Base-by-base conservation (phyloP, 805 yeast genomes). In the Spathaspora girioi region DNA sequence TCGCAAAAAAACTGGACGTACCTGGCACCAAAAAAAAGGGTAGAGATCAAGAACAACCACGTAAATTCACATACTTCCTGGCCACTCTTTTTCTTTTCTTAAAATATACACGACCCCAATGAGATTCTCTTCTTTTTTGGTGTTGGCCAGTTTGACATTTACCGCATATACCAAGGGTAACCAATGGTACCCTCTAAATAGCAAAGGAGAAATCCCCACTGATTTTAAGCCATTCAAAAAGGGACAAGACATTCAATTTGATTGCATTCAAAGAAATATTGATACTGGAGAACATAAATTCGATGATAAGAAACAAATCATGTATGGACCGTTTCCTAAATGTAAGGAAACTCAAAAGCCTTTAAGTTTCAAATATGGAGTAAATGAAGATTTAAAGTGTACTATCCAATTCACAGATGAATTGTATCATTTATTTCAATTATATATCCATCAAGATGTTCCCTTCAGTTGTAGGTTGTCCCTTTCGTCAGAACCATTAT, bases 241-340 rank as follows among this genome's bases (percentile, higher is more conserved):
- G 1, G 77, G 78, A 3, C 79, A 81, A 46, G 66, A 62, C 7
- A 63, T 86, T 12, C 66, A 75, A 43, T 59, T 86, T 47, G 80
- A 78, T 56, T 87, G 94, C 64, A 86, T 83, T 53, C 66, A 79
- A 47, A 73, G 94, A 59, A 80, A 84, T 56, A 87, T 87, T 49
- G 89, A 85, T 42, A 81, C 76, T 54, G 94, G 94, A 50, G 93
- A 87, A 63, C 93, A 87, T 69, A 75, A 79, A 52, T 83, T 84
- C 55, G 90, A 86, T 60, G 75, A 73, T n/a, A 68, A 77, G n/a
- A 79, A 80, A 8, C 70, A 80, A 51, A 81, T 87, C 50, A 63
- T 85, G 15, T 86, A 82, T 57, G 75, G 65, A 1, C 69, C 78
- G 4, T 84, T 86, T 57, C 87, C 90, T 2, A 67, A 58, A 5